Evolutionary conservation across 805 yeast species (phyloP).

Genomic region (Saturnispora mendoncae): DNA sequence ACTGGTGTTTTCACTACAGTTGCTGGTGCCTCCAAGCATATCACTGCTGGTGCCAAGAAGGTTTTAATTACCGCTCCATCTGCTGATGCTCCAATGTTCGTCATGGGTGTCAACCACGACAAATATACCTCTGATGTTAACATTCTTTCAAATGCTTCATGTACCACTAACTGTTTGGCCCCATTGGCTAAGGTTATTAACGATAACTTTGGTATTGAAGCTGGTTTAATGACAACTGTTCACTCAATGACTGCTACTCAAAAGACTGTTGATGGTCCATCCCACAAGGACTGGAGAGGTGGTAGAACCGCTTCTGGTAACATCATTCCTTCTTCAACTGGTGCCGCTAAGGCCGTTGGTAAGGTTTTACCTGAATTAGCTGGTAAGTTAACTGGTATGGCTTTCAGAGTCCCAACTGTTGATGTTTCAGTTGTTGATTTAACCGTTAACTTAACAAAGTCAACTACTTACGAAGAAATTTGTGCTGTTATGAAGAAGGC

Average conservation of each 20-base stretch:
- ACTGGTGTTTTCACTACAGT: constrained; percentile 87
- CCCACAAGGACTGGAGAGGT: constrained; percentile 98
- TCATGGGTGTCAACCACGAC: constrained; percentile 80
- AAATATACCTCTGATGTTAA: constrained; percentile 66
- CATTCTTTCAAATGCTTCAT: constrained; percentile 86
- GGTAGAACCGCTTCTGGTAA: constrained; percentile 95
- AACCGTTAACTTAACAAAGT: constrained; percentile 72
- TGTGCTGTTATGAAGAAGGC: constrained; percentile 68
- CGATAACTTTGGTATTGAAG: constrained; percentile 79
- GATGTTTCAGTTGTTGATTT: constrained; percentile 92
- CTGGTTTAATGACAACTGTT: constrained; percentile 93
- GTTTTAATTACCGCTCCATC: constrained; percentile 94
- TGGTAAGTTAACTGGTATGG: constrained; percentile 92
- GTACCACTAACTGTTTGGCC: constrained; percentile 94
- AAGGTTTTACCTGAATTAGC: constrained; percentile 85
- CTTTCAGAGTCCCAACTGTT: constrained; percentile 88
- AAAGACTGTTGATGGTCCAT: constrained; percentile 94
- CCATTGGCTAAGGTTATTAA: constrained; percentile 86
- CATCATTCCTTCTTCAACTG: constrained; percentile 92
- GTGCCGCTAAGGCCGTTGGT: constrained; percentile 98
- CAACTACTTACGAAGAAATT: constrained; percentile 77
- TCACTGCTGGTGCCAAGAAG: constrained; percentile 90
- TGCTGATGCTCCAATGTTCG: constrained; percentile 91
- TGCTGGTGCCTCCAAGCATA: constrained; percentile 77
- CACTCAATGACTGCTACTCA: constrained; percentile 96